Percentiles rank a stretch among this genome's conserved stretches.
Evolutionary conservation across 805 yeast genomes (phyloP).

Genomic region (Hanseniaspora singularis): DNA sequence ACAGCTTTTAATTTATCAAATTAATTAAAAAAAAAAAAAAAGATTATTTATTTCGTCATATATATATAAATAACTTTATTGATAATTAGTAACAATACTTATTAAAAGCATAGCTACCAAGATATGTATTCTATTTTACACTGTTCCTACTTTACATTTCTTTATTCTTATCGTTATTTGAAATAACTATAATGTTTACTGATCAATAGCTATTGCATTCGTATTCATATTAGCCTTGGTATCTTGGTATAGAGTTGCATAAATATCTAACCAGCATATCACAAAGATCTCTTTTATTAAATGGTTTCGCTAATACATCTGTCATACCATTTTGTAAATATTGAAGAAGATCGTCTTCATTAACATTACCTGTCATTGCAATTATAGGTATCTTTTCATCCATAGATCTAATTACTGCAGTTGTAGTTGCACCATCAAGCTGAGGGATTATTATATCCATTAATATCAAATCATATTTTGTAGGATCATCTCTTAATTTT

Average conservation of each 20-base stretch:
- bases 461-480: constrained; percentile 60
- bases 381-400: constrained; percentile 81
- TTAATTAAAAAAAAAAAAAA: constrained; percentile 5
- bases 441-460: constrained; percentile 90
- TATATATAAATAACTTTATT: constrained; percentile 1
- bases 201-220: not conserved
- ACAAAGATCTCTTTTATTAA: constrained; percentile 74
- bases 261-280: constrained; percentile 66
- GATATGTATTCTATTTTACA: too few relatives aligned
- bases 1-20: constrained; percentile 36
- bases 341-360: constrained; percentile 66
- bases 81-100: not conserved
- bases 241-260: constrained; percentile 35
- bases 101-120: too few relatives aligned
- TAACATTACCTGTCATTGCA: constrained; percentile 87
- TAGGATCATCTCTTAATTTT: constrained; percentile 46
- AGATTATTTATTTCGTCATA: not conserved
- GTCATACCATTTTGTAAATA: constrained; percentile 83
- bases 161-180: too few relatives aligned
- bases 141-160: too few relatives aligned
- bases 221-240: not conserved
- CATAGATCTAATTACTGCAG: constrained; percentile 74
- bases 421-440: constrained; percentile 79
- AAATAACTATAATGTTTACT: too few relatives aligned
- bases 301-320: constrained; percentile 87